Evolutionary conservation across 2,329 filamentous ascomycete species (phyloP).

Genomic region (Sclerotinia trifoliorum): DNA sequence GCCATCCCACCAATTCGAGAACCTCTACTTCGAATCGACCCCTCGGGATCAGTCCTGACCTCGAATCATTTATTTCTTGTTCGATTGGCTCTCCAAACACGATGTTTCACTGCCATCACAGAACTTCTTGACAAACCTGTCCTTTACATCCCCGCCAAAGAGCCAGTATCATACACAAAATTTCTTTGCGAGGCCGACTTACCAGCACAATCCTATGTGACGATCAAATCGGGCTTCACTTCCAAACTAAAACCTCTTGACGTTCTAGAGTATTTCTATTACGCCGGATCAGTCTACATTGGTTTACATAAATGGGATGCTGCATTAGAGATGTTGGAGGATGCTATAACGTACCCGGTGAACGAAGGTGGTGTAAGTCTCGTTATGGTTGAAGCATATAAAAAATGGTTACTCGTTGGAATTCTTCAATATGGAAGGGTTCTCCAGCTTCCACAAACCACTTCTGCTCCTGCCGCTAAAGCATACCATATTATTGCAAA

Average conservation of each 20-base stretch:
- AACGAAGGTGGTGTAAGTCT: slow-evolving; percentile 64
- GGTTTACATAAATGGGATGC: slow-evolving; percentile 59
- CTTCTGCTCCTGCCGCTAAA: slow-evolving; percentile 53
- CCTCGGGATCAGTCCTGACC: slow-evolving; percentile 64
- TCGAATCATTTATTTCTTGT: slow-evolving; percentile 59
- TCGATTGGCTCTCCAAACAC: slow-evolving; percentile 55
- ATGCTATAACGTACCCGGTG: slow-evolving; percentile 65
- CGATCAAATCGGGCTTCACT: slow-evolving; percentile 56
- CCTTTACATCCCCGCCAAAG: slow-evolving; percentile 60
- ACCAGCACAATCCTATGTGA: slow-evolving; percentile 57
- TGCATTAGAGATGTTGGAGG: slow-evolving; percentile 61
- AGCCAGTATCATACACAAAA: slow-evolving; percentile 38
- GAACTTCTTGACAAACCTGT: slow-evolving; percentile 64
- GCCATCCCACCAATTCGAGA: slow-evolving; percentile 35
- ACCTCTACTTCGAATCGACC: slow-evolving; percentile 66
- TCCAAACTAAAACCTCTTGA: slow-evolving; percentile 50
- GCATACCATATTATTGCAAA: slow-evolving; percentile 58
- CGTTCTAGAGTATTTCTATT: slow-evolving; percentile 66
- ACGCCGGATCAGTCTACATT: slow-evolving; percentile 64
- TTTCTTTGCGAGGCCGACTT: slow-evolving; percentile 49
- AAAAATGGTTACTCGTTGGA: slow-evolving; percentile 81
- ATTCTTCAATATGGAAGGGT: slow-evolving; percentile 67
- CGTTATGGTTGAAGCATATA: slow-evolving; percentile 85
- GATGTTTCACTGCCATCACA: slow-evolving; percentile 54
- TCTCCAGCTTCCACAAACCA: slow-evolving; percentile 54